Evolutionary conservation across 2,329 filamentous ascomycete species (phyloP).

Genomic region (Spiromastix sp.): DNA sequence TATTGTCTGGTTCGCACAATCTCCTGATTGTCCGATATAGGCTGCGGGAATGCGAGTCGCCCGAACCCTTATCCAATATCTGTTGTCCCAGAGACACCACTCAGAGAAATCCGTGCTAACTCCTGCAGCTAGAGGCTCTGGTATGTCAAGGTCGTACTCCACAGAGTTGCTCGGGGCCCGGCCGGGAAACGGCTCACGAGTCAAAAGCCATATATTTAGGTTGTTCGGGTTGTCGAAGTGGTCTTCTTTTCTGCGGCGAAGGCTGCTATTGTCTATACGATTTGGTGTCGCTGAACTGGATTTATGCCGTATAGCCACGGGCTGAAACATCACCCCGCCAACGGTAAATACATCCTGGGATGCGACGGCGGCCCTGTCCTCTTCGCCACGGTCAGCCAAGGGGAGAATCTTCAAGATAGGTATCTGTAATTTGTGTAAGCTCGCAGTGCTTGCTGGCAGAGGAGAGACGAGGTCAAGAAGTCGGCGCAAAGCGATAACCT

Average conservation of each 20-base stretch:
- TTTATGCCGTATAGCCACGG: constrained; percentile 11
- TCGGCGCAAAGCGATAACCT: constrained; percentile 36
- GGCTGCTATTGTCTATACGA: constrained; percentile 1
- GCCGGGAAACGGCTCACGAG: constrained; percentile 27
- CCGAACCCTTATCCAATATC: constrained; percentile 45
- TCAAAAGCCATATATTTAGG: constrained; percentile 26
- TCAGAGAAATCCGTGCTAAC: constrained; percentile 17
- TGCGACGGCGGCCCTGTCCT: neutral
- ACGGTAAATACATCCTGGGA: constrained; percentile 38
- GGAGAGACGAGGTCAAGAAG: constrained; percentile 42
- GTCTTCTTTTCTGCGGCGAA: constrained; percentile 3
- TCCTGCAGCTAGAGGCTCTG: constrained; percentile 5
- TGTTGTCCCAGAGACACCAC: constrained; percentile 44
- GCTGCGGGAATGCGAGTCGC: constrained; percentile 14
- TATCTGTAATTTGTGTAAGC: constrained; percentile 25
- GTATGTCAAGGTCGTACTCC: constrained; percentile 12
- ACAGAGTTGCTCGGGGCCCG: constrained; percentile 13
- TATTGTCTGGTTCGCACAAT: constrained; percentile 1
- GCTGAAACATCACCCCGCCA: constrained; percentile 39
- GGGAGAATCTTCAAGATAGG: constrained; percentile 1
- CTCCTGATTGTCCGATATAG: neutral
- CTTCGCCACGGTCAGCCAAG: neutral
- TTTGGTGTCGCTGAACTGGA: neutral
- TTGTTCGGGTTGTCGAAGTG: neutral
- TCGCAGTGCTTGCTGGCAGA: constrained; percentile 27